These are phyloP conservation scores for Chaetomiaceae sp. DNA, from an alignment of 2,329 filamentous ascomycete genomes.

Conservation along the genomic window DNA sequence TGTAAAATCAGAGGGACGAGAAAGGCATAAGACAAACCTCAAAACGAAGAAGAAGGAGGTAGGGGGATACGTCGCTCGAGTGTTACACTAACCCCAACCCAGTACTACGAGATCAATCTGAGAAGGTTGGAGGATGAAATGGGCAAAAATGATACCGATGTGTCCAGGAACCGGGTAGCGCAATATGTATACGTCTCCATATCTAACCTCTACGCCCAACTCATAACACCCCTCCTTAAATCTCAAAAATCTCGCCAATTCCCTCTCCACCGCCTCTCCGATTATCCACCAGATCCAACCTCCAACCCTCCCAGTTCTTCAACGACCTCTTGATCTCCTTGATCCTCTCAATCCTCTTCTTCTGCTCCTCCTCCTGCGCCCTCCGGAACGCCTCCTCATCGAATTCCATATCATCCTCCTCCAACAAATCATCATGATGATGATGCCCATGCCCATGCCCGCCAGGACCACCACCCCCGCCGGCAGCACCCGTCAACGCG, in stretches of 20 bases:
- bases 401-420: conserved; percentile 57
- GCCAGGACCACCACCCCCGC: conserved; percentile 18
- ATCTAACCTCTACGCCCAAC: not conserved
- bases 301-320: conserved; percentile 65
- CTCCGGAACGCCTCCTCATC: conserved; percentile 62
- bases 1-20: too few species aligned
- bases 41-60: too few species aligned
- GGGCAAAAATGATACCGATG: too few species aligned
- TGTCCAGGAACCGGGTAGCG: too few species aligned
- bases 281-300: conserved; percentile 60
- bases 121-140: too few species aligned
- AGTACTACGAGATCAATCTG: too few species aligned
- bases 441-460: conserved; percentile 12
- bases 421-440: conserved; percentile 45
- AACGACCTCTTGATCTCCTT: conserved; percentile 60
- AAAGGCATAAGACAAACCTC: too few species aligned
- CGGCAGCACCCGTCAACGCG: conserved; percentile 47
- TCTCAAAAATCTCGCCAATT: conserved; percentile 60
- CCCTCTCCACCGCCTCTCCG: conserved; percentile 55
- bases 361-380: conserved; percentile 59
- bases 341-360: conserved; percentile 57
- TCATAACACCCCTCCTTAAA: conserved; percentile 40
- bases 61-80: too few species aligned
- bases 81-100: too few species aligned
- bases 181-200: not conserved